These are phyloP conservation scores for Daldinia childiae DNA, from an alignment of 495 filamentous ascomycete species.

Conservation along the genomic window DNA sequence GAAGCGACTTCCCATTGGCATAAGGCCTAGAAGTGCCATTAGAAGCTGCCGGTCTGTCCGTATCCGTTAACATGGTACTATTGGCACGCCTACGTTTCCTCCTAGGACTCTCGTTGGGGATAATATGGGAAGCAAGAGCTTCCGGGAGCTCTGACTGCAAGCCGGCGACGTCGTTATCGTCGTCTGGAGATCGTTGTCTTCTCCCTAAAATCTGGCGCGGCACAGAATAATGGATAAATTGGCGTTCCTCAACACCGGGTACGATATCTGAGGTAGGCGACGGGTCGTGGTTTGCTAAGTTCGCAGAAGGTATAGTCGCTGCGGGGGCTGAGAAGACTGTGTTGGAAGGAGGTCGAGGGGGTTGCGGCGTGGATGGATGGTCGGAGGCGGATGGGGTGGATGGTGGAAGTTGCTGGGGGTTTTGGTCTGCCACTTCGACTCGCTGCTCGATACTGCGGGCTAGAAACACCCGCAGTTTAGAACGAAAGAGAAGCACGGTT, in stretches of 20 bases:
- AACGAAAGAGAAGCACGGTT: conserved; percentile 28
- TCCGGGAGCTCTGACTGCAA: conserved; percentile 36
- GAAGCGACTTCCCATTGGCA: conserved; percentile 42
- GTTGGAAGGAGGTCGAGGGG: conserved; percentile 49
- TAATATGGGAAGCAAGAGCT: conserved; percentile 24
- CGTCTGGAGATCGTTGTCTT: conserved; percentile 39
- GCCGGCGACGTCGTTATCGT: conserved; percentile 31
- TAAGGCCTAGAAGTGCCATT: conserved; percentile 44
- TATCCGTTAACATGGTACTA: conserved; percentile 44
- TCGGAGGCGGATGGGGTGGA: conserved; percentile 53
- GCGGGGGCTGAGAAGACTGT: conserved; percentile 50
- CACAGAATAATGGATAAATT: conserved; percentile 26
- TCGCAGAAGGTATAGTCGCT: conserved; percentile 31
- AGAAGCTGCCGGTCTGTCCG: conserved; percentile 34
- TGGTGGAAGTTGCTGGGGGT: conserved; percentile 45
- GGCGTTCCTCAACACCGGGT: conserved; percentile 23
- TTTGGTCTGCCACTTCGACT: conserved; percentile 59
- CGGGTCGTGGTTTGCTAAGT: conserved; percentile 24
- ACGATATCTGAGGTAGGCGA: conserved; percentile 30
- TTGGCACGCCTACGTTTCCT: conserved; percentile 43
- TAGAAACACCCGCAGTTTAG: conserved; percentile 42
- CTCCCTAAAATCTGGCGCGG: conserved; percentile 40
- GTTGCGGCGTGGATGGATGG: conserved; percentile 56
- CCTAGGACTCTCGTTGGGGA: conserved; percentile 19
- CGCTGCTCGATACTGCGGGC: conserved; percentile 44